A percentile compares a stretch with the other conserved stretches of the same genome.
Conservation (phyloP, 2,329 filamentous ascomycete genomes). For the Drechslera avenae region DNA sequence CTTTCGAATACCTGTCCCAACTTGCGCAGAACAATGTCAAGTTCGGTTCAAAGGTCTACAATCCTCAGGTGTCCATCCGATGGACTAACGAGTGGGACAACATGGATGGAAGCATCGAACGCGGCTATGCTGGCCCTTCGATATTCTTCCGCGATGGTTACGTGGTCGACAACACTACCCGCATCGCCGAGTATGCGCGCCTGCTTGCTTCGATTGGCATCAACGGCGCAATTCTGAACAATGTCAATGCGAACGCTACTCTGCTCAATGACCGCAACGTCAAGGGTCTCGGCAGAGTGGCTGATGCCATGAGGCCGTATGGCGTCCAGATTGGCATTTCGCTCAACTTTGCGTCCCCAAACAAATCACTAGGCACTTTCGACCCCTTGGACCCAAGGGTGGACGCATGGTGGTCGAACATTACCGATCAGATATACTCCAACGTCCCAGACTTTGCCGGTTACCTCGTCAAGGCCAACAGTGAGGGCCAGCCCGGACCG, state of each 20-base stretch:
- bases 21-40: conserved; percentile 65
- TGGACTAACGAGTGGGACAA: conserved; percentile 80
- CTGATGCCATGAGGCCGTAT: conserved; percentile 69
- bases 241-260: conserved; percentile 70
- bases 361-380: conserved; percentile 60
- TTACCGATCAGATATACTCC: conserved; percentile 64
- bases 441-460: conserved; percentile 70
- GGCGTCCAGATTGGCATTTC: conserved; percentile 69
- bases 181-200: conserved; percentile 67
- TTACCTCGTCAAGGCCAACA: conserved; percentile 73
- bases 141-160: conserved; percentile 68
- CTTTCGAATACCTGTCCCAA: conserved; percentile 70
- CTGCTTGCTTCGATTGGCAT: conserved; percentile 69
- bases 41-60: conserved; percentile 56
- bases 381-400: conserved; percentile 68
- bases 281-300: conserved; percentile 65
- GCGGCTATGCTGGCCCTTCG: conserved; percentile 70
- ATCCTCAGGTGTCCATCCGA: conserved; percentile 65
- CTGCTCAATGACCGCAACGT: conserved; percentile 64
- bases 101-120: conserved; percentile 68
- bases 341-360: conserved; percentile 70
- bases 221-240: conserved; percentile 72
- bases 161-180: conserved; percentile 63
- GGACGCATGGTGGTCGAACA: conserved; percentile 65
- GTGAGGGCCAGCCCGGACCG: conserved; percentile 73